Base-by-base conservation (phyloP, 805 yeast genomes). In the Saturnispora diversa region DNA sequence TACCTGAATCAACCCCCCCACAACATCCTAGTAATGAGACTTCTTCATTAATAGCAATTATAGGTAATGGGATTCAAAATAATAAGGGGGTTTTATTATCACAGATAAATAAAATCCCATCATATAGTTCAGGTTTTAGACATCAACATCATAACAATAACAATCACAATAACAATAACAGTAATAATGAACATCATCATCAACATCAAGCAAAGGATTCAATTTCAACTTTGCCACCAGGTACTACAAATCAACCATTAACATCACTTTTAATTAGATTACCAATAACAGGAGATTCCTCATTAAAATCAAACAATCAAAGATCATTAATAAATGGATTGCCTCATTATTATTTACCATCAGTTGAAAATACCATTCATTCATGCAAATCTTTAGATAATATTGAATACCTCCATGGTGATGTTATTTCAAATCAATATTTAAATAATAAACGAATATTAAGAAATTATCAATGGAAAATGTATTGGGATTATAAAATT, bases 341-440 rank as follows among this genome's bases (percentile, higher is more conserved):
- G 25, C 75, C 75, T 0, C 61, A 58, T 28, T 72, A 64, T 47
- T 54, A 62, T 21, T 57, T 54, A 26, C 50, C 45, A 1, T 31
- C 52, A 15, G 37, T 55, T 39, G 58, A 54, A 21, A 49, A 47
- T 27, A 45, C 51, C 34, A 52, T 58, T n/a, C 37, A 52, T 25
- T 16, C 6, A 6, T 39, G 56, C 45, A 57, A 52, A 33, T 35
- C 64, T 23, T 56, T 73, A 17, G 66, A 59, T 42, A 74, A 70
- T 45, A 51, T 72, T 25, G 77, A 73, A 46, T 68, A 69, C 46
- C 46, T 64, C 6, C 79, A 74, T 44, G 74, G 74, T 31, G 58
- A 68, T 7, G 70, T 72, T 22, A 66, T 67, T 23, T 46, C 68
- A 16, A 71, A 71, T 48, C 64, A 64, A 32, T 65, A 69, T 27